Conservation (phyloP, 78 protist species). For the Dictyostelium brefeldianum region DNA sequence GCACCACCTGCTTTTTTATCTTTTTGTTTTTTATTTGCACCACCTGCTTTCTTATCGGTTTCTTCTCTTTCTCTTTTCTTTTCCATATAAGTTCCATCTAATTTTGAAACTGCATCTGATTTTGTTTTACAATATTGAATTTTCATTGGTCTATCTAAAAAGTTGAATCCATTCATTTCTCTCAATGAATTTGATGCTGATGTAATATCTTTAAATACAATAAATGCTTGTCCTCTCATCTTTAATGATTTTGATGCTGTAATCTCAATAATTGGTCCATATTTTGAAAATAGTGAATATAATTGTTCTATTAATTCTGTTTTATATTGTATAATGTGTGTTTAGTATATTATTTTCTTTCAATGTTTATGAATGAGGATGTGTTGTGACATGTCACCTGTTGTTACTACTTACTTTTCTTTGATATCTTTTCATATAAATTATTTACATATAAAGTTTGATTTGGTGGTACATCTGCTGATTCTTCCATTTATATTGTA, state of each 20-base stretch:
- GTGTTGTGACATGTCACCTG: too few species aligned
- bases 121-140: slow-evolving; percentile 87
- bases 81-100: slow-evolving; percentile 90
- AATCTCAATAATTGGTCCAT: slow-evolving; percentile 91
- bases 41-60: slow-evolving; percentile 17
- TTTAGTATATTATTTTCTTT: too few species aligned
- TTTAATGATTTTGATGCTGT: slow-evolving; percentile 89
- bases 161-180: slow-evolving; percentile 90
- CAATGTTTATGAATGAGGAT: background rate
- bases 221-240: slow-evolving; percentile 98
- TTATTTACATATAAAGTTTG: slow-evolving; percentile 96
- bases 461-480: slow-evolving; percentile 80
- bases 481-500: background rate
- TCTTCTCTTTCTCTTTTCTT: slow-evolving; percentile 55
- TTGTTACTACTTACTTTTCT: slow-evolving; percentile 73
- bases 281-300: slow-evolving; percentile 77
- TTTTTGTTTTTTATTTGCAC: slow-evolving; percentile 7
- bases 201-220: slow-evolving; percentile 91
- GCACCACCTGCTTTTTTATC: slow-evolving; percentile 23
- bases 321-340: too few species aligned
- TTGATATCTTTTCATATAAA: slow-evolving; percentile 90
- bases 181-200: slow-evolving; percentile 92
- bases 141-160: slow-evolving; percentile 92
- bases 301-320: slow-evolving; percentile 79
- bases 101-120: slow-evolving; percentile 90